Evolutionary conservation across 78 protist species (phyloP), one percentile per base, ranked within the genome.

Genomic region (Planoprotostelium fungivorum): DNA sequence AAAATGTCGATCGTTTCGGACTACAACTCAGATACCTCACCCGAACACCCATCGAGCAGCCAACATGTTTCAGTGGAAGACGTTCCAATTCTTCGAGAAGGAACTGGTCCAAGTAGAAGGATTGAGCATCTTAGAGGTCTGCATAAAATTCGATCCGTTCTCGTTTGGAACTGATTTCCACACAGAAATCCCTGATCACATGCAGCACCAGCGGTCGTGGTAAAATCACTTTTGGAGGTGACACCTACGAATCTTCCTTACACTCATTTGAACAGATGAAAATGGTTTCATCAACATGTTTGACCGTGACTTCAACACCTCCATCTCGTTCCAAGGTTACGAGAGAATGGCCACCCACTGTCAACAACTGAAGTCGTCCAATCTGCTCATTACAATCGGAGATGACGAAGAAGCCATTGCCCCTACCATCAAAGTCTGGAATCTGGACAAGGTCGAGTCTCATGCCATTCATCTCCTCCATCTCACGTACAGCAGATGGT

Each of bases 191-290:
- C 85, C 31, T 86, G 35, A 90, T 93, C 37, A 89, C 91, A 73
- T 90, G 93, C 39, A 91, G 91, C 89, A 90, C 96, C n/a, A 90
- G 93, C 85, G 96, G 96, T n/a, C 37, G 96, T n/a, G 96, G 96
- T 87, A 88, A 37, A 29, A 89, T 93, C 84, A 88, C 90, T 35
- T 83, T 93, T 29, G 93, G 95, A 84, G 86, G 86, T 84, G 34
- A 28, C 10, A 1, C 34, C 1, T 10, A 84, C 25, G 34, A 84
- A 5, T 31, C 1, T 84, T 1, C 10, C 37, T 1, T 1, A 31
- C 86, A 1, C 86, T 84, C 25, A 28, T 5, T 31, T 10, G 86
- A 31, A 1, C 86, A 84, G 95, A 93, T 87, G 38, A 84, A 37
- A 92, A 89, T 35, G 95, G 95, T n/a, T 93, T 88, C 37, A 89